Evolutionary conservation across 2,329 filamentous ascomycete species (phyloP).

Genomic region (Monosporascus sp.): DNA sequence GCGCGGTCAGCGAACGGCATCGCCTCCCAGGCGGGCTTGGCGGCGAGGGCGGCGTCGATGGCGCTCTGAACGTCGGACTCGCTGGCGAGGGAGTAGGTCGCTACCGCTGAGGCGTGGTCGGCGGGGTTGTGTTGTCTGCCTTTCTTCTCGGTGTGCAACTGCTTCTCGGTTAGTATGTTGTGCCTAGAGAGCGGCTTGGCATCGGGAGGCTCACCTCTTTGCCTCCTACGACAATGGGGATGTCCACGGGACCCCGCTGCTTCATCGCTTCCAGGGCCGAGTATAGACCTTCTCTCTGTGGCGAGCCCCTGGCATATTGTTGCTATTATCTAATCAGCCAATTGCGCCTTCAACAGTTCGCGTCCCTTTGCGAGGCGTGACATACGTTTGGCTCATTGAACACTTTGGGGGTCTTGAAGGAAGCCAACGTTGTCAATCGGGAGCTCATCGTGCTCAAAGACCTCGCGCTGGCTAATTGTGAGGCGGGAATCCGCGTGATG

Average conservation of each 20-base stretch:
- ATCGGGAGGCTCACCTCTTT: slow-evolving; percentile 55
- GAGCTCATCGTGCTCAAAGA: slow-evolving; percentile 23
- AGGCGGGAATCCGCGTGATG: not conserved
- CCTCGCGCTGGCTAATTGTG: slow-evolving; percentile 3
- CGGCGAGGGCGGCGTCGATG: slow-evolving; percentile 79
- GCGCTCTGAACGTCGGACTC: slow-evolving; percentile 69
- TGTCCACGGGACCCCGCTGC: slow-evolving; percentile 63
- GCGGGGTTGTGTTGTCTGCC: slow-evolving; percentile 77
- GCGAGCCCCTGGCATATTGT: slow-evolving; percentile 80
- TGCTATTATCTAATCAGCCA: slow-evolving; percentile 49
- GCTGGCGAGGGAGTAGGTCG: slow-evolving; percentile 79
- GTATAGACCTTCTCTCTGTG: slow-evolving; percentile 70
- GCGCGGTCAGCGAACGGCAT: slow-evolving; percentile 87
- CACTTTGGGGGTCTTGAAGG: slow-evolving; percentile 82
- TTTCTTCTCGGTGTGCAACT: slow-evolving; percentile 63
- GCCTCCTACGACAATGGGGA: slow-evolving; percentile 80
- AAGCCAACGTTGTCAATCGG: slow-evolving; percentile 59
- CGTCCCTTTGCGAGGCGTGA: slow-evolving; percentile 13
- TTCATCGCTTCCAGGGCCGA: slow-evolving; percentile 67
- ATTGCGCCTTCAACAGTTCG: not conserved
- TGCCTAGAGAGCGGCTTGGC: not conserved
- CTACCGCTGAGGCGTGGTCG: slow-evolving; percentile 69
- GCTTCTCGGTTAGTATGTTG: slow-evolving; percentile 10
- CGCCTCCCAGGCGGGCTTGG: slow-evolving; percentile 79
- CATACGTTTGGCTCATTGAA: slow-evolving; percentile 94